Base-by-base conservation (phyloP, 75 land plant species). In the Chamaecyparis obtusa region DNA sequence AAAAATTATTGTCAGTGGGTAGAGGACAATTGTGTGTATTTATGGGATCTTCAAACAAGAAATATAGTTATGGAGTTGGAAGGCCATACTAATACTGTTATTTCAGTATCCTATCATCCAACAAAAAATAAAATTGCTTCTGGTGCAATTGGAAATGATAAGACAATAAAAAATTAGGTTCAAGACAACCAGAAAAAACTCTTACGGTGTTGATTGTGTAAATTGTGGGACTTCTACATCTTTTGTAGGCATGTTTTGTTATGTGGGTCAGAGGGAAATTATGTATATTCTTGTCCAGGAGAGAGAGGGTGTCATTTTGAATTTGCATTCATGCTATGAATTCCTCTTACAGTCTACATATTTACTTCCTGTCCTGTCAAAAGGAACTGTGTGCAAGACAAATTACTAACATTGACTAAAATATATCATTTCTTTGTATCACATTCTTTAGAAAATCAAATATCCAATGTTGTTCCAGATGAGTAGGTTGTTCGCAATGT, bases 1-100 rank as follows among this genome's bases (percentile, higher is more conserved):
- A 55, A 90, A 93, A 85, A 93, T 93, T 76, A 88, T 94, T 71
- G 94, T 94, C 2, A 94, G 95, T 87, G 95, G 95, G 43, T 94
- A 35, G 95, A 94, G 86, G 95, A 93, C 27, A 79, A 87, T 60
- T 94, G 90, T 60, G 88, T 94, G 15, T 94, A 93, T 79, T 80
- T 94, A 67, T 94, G 95, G 95, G 95, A 94, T 64, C 90, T 94
- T 16, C 95, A 93, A 85, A 74, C 86, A 11, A 86, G 86, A 86
- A 89, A 90, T 83, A 90, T 94, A 8, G 86, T 94, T 35, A 94
- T 91, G 84, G 90, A 90, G 79, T 85, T 94, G 83, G 95, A 94
- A 84, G 95, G 95, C 19, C 95, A 93, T 85, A 89, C 95, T 10
- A 93, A 93, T 84, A 86, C 89, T 33, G 95, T 93, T 36, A 91